A percentile compares a stretch with the other conserved stretches of the same genome.
phyloP scores from a whole-genome alignment of 2,329 filamentous ascomycete species.

The Stachybotrys chlorohalonatus region DNA sequence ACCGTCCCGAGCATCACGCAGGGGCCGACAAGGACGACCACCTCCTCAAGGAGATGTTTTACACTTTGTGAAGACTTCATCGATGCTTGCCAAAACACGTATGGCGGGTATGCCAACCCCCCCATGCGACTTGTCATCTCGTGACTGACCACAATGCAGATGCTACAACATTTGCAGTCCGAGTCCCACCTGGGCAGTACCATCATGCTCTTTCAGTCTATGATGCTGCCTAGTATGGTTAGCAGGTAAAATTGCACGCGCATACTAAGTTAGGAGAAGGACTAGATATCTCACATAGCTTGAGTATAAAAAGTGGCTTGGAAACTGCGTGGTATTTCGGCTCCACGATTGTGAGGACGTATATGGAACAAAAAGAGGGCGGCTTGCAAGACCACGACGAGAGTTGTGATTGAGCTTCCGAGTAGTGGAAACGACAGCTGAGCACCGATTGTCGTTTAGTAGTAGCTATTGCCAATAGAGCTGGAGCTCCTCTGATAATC shows the following conservation, averaged over 20 bases:
- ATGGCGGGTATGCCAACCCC: conserved; percentile 8
- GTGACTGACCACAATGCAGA: neutral
- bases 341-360: no score
- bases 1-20: neutral
- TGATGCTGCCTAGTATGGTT: neutral
- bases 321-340: no score
- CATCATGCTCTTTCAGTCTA: neutral
- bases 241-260: neutral
- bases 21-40: neutral
- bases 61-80: conserved; percentile 3
- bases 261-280: no score
- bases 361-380: no score
- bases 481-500: conserved; percentile 24
- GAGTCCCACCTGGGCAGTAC: neutral
- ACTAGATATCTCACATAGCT: no score
- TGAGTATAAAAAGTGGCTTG: no score
- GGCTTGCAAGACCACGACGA: no score
- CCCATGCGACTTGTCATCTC: neutral
- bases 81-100: conserved; percentile 2
- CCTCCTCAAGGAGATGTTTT: neutral
- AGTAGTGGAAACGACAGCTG: neutral
- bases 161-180: conserved; percentile 3
- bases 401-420: no score
- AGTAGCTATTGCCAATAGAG: conserved; percentile 26
- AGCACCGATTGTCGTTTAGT: conserved; percentile 11